Conservation (phyloP, 139 green algal species). For the Spirogloea muscicola region DNA sequence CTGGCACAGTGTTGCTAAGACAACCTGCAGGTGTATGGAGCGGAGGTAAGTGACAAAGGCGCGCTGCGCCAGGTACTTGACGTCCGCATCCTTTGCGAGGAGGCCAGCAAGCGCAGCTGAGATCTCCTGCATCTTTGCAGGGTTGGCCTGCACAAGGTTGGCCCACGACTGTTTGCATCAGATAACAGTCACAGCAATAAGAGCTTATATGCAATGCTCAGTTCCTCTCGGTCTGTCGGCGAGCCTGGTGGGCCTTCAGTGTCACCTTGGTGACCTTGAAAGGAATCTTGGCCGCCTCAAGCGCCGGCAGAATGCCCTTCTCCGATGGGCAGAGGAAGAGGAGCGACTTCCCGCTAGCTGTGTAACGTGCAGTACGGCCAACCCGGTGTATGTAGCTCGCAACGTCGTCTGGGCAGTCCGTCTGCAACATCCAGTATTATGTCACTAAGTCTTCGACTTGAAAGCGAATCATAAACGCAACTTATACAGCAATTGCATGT, state of each 20-base stretch:
- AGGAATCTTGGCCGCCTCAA: slow-evolving; percentile 76
- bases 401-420: slow-evolving; percentile 91
- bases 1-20: too few relatives aligned
- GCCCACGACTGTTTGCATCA: too few relatives aligned
- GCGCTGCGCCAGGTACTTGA: slow-evolving; percentile 84
- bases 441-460: too few relatives aligned
- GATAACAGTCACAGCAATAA: too few relatives aligned
- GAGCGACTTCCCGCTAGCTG: slow-evolving; percentile 58
- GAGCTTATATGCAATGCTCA: too few relatives aligned
- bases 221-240: too few relatives aligned
- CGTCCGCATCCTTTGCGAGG: slow-evolving; percentile 59
- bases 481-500: too few relatives aligned
- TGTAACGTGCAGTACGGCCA: slow-evolving; percentile 77
- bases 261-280: slow-evolving; percentile 65
- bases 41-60: slow-evolving; percentile 81
- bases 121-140: slow-evolving; percentile 68
- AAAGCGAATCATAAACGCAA: too few relatives aligned
- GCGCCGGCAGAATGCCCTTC: slow-evolving; percentile 38
- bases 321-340: slow-evolving; percentile 39
- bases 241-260: too few relatives aligned
- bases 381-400: slow-evolving; percentile 92
- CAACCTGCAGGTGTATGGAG: slow-evolving; percentile 80
- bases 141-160: slow-evolving; percentile 72
- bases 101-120: slow-evolving; percentile 50
- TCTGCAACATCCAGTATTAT: slow-evolving; percentile 54